Evolutionary conservation across 2,329 filamentous ascomycete genomes (phyloP), one percentile per base, ranked within the genome.

Genomic region (Nakataea oryzae): DNA sequence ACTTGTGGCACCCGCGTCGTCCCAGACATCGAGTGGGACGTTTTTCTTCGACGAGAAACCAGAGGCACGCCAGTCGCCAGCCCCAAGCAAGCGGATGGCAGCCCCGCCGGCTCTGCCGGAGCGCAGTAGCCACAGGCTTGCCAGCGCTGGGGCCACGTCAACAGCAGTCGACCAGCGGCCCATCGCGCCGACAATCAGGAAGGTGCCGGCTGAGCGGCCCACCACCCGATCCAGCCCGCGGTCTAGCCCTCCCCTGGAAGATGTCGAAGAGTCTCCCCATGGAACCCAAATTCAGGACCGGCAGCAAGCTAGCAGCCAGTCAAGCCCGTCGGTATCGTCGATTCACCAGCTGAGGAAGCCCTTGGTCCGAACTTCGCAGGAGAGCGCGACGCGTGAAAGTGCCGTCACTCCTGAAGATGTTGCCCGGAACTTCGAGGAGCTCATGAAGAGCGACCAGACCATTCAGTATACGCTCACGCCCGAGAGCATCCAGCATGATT

Each of bases 391-490:
- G 62, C 77, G 75, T 7, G 24, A 59, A 32, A 54, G 28, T 26
- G 34, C 58, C 58, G 34, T 34, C 47, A 13, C 32, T 28, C 74
- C 78, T 8, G 83, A 84, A 57, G 83, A 87, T 63, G 83, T 87
- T 59, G 82, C 84, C 12, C 84, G 82, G 58, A 86, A 89, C 67
- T 88, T 95, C 69, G 90, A 95, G 69, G 83, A 92, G 67, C 79
- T 93, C 60, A 93, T 95, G 65, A 85, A 90, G 62, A 92, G 90
- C 72, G 88, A 91, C 67, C 85, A 92, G 70, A 93, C 90, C 1
- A 86, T 93, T 56, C 90, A 90, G 68, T 93, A 89, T 71, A 93
- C 90, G 1, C 78, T 93, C 30, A 95, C 90, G 0, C 90, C 90
- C 0, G 86, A 89, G 70, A 90, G 82, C 67, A 90, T 93, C 83